These are phyloP conservation scores for Yamagishiella unicocca DNA, from an alignment of 139 green algal species.

Conservation along the genomic window DNA sequence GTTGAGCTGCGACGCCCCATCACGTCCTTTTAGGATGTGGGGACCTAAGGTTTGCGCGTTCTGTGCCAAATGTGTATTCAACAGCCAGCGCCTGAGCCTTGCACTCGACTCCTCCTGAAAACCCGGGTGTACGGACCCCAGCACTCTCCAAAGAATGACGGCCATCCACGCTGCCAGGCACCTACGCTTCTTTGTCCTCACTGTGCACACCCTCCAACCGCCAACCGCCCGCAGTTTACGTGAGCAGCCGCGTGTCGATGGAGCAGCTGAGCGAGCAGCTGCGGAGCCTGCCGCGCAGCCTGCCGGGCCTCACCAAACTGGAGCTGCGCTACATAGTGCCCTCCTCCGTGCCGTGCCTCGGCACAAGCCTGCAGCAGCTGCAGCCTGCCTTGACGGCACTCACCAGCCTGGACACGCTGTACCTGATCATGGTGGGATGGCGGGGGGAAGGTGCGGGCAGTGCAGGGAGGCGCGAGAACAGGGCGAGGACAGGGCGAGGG, in stretches of 20 bases:
- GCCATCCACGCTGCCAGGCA: too few relatives aligned
- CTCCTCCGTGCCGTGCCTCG: constrained; percentile 4
- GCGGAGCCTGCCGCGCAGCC: not conserved
- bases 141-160: too few relatives aligned
- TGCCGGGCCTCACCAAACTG: constrained; percentile 30
- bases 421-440: constrained; percentile 31
- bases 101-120: too few relatives aligned
- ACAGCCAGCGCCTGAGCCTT: too few relatives aligned
- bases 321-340: constrained; percentile 31
- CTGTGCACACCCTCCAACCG: not conserved
- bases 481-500: too few relatives aligned
- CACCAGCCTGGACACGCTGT: constrained; percentile 15
- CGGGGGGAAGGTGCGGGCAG: not conserved
- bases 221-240: not conserved
- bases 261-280: not conserved
- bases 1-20: too few relatives aligned
- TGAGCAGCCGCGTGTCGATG: constrained; percentile 1
- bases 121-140: too few relatives aligned
- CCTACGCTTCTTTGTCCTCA: too few relatives aligned
- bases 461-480: not conserved
- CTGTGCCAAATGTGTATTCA: too few relatives aligned
- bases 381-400: not conserved
- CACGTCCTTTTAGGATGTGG: too few relatives aligned
- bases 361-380: constrained; percentile 19
- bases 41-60: too few relatives aligned